These are phyloP conservation scores for Pseudisothecium myosuroides DNA, from an alignment of 225 moss, liverwort and hornwort genomes.

Conservation along the genomic window DNA sequence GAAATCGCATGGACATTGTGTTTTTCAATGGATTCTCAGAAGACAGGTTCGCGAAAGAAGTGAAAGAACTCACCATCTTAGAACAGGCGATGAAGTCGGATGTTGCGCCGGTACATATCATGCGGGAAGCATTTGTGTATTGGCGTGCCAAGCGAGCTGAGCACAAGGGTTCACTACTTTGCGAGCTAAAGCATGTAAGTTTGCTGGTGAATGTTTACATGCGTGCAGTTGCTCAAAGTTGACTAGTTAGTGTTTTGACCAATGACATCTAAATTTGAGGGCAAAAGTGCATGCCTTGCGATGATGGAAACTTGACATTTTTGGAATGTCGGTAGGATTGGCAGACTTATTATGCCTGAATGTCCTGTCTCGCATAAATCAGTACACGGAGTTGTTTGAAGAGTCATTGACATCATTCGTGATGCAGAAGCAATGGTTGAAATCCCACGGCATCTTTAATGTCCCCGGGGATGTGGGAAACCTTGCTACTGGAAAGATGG, in stretches of 20 bases:
- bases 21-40: slow-evolving; percentile 4
- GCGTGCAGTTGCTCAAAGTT: neutral
- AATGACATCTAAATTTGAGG: neutral
- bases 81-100: slow-evolving; percentile 37
- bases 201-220: neutral
- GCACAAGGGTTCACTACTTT: slow-evolving; percentile 28
- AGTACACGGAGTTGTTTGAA: neutral
- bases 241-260: neutral
- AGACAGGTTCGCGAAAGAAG: slow-evolving; percentile 6
- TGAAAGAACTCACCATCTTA: slow-evolving; percentile 27
- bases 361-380: neutral
- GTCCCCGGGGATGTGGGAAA: slow-evolving; percentile 7
- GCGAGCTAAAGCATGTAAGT: slow-evolving; percentile 52
- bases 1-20: neutral
- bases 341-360: neutral
- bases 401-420: neutral
- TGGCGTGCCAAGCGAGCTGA: slow-evolving; percentile 59
- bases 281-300: neutral
- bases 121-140: slow-evolving; percentile 56
- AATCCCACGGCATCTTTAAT: slow-evolving; percentile 48
- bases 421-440: slow-evolving; percentile 49
- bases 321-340: neutral
- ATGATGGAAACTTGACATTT: neutral
- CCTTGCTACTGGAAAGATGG: neutral
- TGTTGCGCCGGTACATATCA: slow-evolving; percentile 32